These are phyloP conservation scores for Neofusicoccum parvum DNA, from an alignment of 2,329 filamentous ascomycete genomes.

Conservation along the genomic window DNA sequence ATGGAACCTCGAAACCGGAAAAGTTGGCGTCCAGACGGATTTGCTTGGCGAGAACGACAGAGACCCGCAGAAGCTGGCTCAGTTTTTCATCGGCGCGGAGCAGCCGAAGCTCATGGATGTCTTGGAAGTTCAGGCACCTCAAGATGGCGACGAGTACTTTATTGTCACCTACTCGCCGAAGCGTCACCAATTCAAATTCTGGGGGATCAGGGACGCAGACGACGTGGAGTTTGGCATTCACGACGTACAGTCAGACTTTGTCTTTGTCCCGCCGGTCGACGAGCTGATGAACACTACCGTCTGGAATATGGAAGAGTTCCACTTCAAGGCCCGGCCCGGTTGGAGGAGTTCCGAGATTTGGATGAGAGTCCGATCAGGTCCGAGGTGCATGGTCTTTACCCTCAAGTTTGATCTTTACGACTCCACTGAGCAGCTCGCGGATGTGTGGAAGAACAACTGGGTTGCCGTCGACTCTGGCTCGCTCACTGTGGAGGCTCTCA, in stretches of 20 bases:
- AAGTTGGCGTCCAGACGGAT: slow-evolving; percentile 75
- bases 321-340: slow-evolving; percentile 40
- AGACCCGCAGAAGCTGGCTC: slow-evolving; percentile 68
- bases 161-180: slow-evolving; percentile 87
- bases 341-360: slow-evolving; percentile 48
- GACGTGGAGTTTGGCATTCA: slow-evolving; percentile 61
- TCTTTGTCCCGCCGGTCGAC: slow-evolving; percentile 64
- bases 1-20: slow-evolving; percentile 85
- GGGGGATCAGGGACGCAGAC: slow-evolving; percentile 70
- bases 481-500: slow-evolving; percentile 44
- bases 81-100: slow-evolving; percentile 76
- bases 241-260: slow-evolving; percentile 67
- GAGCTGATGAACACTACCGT: slow-evolving; percentile 54
- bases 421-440: slow-evolving; percentile 63
- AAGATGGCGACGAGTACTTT: slow-evolving; percentile 56
- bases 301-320: slow-evolving; percentile 54
- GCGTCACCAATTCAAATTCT: slow-evolving; percentile 93
- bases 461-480: slow-evolving; percentile 46
- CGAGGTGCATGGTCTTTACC: slow-evolving; percentile 66
- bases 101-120: slow-evolving; percentile 77
- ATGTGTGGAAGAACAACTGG: slow-evolving; percentile 65
- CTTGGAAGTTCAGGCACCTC: slow-evolving; percentile 57
- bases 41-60: slow-evolving; percentile 63
- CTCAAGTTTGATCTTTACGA: slow-evolving; percentile 72
- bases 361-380: slow-evolving; percentile 58